A percentile compares a stretch with the other conserved stretches of the same genome.
Evolutionary conservation across 164 flowering plant species (phyloP).

Genomic region (Malania oleifera): DNA sequence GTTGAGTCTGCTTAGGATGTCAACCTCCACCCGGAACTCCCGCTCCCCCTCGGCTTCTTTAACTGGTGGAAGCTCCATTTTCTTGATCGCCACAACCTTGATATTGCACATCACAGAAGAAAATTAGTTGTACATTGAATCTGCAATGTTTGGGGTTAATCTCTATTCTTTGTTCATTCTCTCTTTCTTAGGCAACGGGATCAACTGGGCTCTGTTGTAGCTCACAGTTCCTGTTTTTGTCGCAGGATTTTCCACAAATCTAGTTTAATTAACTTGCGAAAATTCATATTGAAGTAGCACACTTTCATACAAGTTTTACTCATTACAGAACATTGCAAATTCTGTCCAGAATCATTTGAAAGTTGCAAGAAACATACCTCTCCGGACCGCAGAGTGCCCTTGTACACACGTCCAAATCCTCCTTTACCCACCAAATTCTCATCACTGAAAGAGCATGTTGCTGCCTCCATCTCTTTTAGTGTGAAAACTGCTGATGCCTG

Average conservation of each 20-base stretch:
- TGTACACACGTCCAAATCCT: constrained; percentile 90
- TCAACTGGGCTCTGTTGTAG: too few species aligned
- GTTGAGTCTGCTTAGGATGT: constrained; percentile 89
- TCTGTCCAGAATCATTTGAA: too few species aligned
- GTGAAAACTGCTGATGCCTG: constrained; percentile 78
- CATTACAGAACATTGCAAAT: too few species aligned
- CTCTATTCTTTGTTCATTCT: neutral
- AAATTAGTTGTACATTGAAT: neutral
- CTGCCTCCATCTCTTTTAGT: constrained; percentile 93
- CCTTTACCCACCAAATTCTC: constrained; percentile 84
- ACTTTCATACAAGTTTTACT: too few species aligned
- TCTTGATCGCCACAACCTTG: constrained; percentile 94
- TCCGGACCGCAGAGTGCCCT: constrained; percentile 75
- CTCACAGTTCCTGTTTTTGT: too few species aligned
- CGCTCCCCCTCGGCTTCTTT: constrained; percentile 93
- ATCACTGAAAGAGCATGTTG: constrained; percentile 75
- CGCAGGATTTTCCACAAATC: too few species aligned
- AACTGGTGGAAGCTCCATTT: constrained; percentile 85
- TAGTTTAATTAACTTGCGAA: too few species aligned
- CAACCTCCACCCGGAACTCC: constrained; percentile 96
- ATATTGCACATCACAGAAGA: neutral
- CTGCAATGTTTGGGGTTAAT: neutral
- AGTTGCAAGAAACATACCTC: constrained; percentile 80
- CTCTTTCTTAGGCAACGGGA: too few species aligned
- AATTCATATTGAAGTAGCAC: too few species aligned